Evolutionary conservation across 2,329 filamentous ascomycete species (phyloP).

Genomic region (Exophiala phaeomuriformis): DNA sequence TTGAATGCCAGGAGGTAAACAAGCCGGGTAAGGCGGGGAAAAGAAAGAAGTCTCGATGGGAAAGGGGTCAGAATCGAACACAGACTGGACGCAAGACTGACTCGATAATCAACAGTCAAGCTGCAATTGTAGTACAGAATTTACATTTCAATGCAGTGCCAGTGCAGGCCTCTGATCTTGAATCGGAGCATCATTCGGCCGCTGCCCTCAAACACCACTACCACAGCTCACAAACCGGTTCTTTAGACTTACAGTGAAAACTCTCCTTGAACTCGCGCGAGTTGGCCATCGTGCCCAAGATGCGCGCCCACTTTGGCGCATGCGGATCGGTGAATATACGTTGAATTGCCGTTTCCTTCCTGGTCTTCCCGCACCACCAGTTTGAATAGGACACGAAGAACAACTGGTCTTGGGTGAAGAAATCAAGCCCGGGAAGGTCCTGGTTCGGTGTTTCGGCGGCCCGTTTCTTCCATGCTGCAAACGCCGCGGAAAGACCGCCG

Average conservation of each 20-base stretch:
- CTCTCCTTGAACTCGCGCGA: slow-evolving; percentile 60
- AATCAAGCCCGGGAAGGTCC: slow-evolving; percentile 53
- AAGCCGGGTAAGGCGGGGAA: too few relatives aligned
- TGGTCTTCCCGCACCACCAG: slow-evolving; percentile 60
- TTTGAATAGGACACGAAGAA: slow-evolving; percentile 62
- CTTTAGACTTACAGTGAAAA: slow-evolving; percentile 58
- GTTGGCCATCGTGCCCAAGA: slow-evolving; percentile 58
- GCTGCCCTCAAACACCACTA: slow-evolving; percentile 32
- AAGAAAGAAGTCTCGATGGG: too few relatives aligned
- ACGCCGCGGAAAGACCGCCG: slow-evolving; percentile 57
- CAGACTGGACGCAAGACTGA: too few relatives aligned
- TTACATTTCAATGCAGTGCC: too few relatives aligned
- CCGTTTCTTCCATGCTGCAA: slow-evolving; percentile 57
- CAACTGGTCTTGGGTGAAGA: slow-evolving; percentile 60
- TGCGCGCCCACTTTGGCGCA: slow-evolving; percentile 56
- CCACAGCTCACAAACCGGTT: slow-evolving; percentile 65
- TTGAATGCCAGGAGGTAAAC: too few relatives aligned
- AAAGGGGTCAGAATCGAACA: too few relatives aligned
- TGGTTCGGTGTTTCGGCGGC: slow-evolving; percentile 46
- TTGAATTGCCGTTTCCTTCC: slow-evolving; percentile 51
- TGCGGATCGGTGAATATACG: slow-evolving; percentile 58
- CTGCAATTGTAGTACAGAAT: too few relatives aligned
- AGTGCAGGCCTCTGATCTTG: too few relatives aligned
- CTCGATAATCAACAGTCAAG: too few relatives aligned
- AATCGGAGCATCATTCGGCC: too few relatives aligned